Evolutionary conservation across 2,329 filamentous ascomycete species (phyloP), one percentile per base, ranked within the genome.

Genomic region (Cryphonectria parasitica): DNA sequence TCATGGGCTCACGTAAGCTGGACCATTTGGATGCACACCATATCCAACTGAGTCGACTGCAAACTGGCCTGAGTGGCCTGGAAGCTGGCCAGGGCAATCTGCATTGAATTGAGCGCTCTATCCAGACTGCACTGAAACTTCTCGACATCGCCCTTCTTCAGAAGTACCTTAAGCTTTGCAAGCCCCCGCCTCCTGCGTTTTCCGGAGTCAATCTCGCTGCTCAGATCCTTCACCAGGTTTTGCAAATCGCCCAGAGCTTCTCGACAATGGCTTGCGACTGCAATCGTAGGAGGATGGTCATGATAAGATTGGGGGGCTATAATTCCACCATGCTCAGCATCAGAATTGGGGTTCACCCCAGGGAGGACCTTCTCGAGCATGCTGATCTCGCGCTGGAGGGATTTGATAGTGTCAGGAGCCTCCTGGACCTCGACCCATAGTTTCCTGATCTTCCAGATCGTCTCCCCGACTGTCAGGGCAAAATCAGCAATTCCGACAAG

Each of bases 381-480:
- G 31, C 77, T 74, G 19, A 78, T 74, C 58, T 78, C 74, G 13
- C 54, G 28, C 28, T 58, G 25, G 54, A 58, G 54, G 6, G 13
- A 19, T 7, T 19, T 34, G 54, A 58, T 19, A 6, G 54, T 58
- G 25, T 58, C 39, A 1, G 76, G 76, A 17, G 76, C 76, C 43
- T 78, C 71, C 43, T 75, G 73, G 1, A 77, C 45, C n/a, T 77
- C 72, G 2, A 75, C 63, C 75, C 75, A 77, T 25, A 78, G 73
- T 64, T 66, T 56, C 49, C 75, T 77, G 17, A 77, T 72, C 67
- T 77, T 77, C 19, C 73, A 41, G 2, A 77, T 72, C 3, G 74
- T 68, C 1, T 69, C 49, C 28, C 75, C 75, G 3, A 75, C 74
- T 64, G 75, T 73, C 1, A 60, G 49, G 31, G 73, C 71, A 3